phyloP scores from a whole-genome alignment of 2,329 filamentous ascomycete genomes.

The Mycocentrospora acerina region DNA sequence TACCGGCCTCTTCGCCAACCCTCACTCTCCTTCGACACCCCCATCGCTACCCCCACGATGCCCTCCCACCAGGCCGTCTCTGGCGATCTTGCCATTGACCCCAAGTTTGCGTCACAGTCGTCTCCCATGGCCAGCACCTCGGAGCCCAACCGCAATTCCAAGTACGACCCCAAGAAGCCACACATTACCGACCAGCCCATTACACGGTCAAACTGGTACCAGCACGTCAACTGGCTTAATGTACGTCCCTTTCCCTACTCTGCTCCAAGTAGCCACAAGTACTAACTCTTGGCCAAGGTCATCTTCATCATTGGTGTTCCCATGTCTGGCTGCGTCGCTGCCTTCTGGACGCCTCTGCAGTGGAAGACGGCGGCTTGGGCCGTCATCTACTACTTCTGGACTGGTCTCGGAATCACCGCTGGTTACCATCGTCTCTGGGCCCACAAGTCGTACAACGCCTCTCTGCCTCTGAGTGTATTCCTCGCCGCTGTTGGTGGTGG shows the following conservation, averaged over 20 bases:
- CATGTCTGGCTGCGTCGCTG: conserved; percentile 69
- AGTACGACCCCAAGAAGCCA: conserved; percentile 68
- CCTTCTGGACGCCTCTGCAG: conserved; percentile 78
- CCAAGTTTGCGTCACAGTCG: conserved; percentile 49
- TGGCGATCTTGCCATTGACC: conserved; percentile 52
- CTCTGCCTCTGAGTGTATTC: conserved; percentile 49
- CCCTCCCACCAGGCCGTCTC: conserved; percentile 54
- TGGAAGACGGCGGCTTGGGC: conserved; percentile 73
- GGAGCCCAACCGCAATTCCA: conserved; percentile 54
- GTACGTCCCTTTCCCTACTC: conserved; percentile 47
- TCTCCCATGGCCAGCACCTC: conserved; percentile 51
- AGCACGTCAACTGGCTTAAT: conserved; percentile 95
- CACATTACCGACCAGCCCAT: conserved; percentile 85
- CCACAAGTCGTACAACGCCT: conserved; percentile 52
- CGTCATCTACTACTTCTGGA: conserved; percentile 81
- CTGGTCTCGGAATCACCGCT: conserved; percentile 64
- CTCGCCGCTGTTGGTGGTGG: conserved; percentile 52
- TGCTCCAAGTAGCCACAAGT: too few species aligned
- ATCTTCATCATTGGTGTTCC: conserved; percentile 79
- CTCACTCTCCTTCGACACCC: conserved; percentile 6
- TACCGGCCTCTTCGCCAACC: conserved; percentile 22
- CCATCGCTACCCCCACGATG: conserved; percentile 39
- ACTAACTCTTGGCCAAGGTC: conserved; percentile 60
- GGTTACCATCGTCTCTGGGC: conserved; percentile 76
- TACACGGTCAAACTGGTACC: conserved; percentile 81